Conservation (phyloP, 108 stramenopile species). For the Cyclotella atomus region DNA sequence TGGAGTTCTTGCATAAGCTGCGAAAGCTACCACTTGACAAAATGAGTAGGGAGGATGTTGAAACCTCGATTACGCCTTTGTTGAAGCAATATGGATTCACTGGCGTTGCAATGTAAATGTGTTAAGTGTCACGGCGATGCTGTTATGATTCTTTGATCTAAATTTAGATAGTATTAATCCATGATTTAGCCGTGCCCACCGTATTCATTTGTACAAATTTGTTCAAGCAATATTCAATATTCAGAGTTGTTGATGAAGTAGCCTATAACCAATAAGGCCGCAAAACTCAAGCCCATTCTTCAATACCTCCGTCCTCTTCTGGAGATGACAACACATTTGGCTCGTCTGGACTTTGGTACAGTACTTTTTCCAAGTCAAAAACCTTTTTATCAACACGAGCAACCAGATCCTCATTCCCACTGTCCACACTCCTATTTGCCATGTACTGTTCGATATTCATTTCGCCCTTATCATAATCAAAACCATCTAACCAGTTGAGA, state of each 20-base stretch:
- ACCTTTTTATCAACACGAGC: constrained; percentile 39
- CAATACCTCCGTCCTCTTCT: background rate
- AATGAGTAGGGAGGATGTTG: constrained; percentile 27
- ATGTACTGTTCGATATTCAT: constrained; percentile 69
- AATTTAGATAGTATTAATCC: too few relatives aligned
- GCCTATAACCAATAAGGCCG: too few relatives aligned
- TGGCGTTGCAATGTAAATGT: too few relatives aligned
- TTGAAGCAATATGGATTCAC: constrained; percentile 37
- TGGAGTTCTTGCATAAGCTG: constrained; percentile 42
- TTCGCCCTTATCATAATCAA: constrained; percentile 55
- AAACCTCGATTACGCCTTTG: constrained; percentile 22
- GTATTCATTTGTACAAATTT: background rate
- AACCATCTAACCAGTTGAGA: constrained; percentile 62
- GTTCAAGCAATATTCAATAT: background rate
- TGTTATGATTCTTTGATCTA: too few relatives aligned
- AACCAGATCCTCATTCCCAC: constrained; percentile 25
- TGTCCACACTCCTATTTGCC: constrained; percentile 23
- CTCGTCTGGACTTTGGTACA: constrained; percentile 24
- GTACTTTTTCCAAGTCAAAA: constrained; percentile 43
- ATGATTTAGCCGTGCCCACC: too few relatives aligned
- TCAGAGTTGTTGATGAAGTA: background rate
- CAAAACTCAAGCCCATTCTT: too few relatives aligned
- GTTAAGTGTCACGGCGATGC: too few relatives aligned
- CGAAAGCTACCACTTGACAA: constrained; percentile 39
- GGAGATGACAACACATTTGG: background rate